These are phyloP conservation scores for Monosporascus sp. DNA, from an alignment of 2,329 filamentous ascomycete species.

Conservation along the genomic window DNA sequence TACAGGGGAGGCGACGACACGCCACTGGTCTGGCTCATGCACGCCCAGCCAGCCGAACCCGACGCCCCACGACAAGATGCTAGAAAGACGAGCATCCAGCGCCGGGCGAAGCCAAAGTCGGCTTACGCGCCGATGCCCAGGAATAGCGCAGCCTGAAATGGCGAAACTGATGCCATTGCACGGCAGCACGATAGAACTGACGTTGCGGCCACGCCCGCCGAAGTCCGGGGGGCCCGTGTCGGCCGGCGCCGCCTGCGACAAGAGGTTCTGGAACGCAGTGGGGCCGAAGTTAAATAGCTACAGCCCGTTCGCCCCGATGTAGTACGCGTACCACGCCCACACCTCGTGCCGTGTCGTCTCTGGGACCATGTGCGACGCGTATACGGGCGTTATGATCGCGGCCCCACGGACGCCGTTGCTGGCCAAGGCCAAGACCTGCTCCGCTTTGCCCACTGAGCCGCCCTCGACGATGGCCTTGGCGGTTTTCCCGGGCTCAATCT, in stretches of 20 bases:
- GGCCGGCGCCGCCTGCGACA: slow-evolving; percentile 54
- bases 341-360: slow-evolving; percentile 47
- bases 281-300: slow-evolving; percentile 61
- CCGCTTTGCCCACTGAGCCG: too few species aligned
- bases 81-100: slow-evolving; percentile 58
- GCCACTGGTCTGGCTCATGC: slow-evolving; percentile 55
- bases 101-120: slow-evolving; percentile 62
- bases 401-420: background rate
- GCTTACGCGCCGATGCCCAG: slow-evolving; percentile 48
- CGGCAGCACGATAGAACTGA: slow-evolving; percentile 61
- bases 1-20: slow-evolving; percentile 56
- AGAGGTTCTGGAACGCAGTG: slow-evolving; percentile 60
- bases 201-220: slow-evolving; percentile 50
- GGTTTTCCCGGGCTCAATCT: too few species aligned
- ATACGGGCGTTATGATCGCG: slow-evolving; percentile 7
- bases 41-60: slow-evolving; percentile 66
- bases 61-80: slow-evolving; percentile 55
- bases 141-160: slow-evolving; percentile 56
- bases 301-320: slow-evolving; percentile 62
- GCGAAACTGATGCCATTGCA: slow-evolving; percentile 65
- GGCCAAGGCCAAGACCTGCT: background rate
- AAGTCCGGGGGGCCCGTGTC: slow-evolving; percentile 49
- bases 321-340: slow-evolving; percentile 57
- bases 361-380: slow-evolving; percentile 13
- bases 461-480: too few species aligned